These are phyloP conservation scores for Zalaria obscura DNA, from an alignment of 2,329 filamentous ascomycete species.

Conservation along the genomic window DNA sequence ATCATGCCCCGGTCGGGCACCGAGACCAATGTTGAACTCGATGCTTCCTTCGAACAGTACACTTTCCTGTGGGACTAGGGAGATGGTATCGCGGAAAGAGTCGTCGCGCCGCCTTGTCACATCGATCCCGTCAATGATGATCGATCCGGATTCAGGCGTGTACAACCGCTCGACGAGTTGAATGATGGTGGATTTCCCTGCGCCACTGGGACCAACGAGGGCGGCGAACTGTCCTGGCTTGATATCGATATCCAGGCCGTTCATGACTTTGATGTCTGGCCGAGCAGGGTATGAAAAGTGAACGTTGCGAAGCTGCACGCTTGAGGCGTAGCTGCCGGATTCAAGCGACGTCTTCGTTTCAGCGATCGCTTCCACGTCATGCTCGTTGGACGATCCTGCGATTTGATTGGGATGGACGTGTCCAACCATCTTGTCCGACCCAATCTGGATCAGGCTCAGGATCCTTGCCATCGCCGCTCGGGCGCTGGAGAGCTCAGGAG, in stretches of 20 bases:
- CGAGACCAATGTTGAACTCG: constrained; percentile 22
- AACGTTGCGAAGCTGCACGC: constrained; percentile 43
- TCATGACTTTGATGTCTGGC: constrained; percentile 42
- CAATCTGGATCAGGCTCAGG: constrained; percentile 25
- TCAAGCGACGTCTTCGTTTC: background rate
- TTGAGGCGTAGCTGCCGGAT: constrained; percentile 7
- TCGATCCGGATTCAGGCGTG: constrained; percentile 46
- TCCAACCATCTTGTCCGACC: constrained; percentile 9
- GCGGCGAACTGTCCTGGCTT: constrained; percentile 25
- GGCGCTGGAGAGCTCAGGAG: constrained; percentile 59
- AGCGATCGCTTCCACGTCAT: constrained; percentile 18
- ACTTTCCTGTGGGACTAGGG: constrained; percentile 33
- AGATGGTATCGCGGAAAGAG: constrained; percentile 27
- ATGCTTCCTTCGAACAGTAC: constrained; percentile 33
- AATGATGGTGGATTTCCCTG: constrained; percentile 26
- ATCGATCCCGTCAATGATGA: constrained; percentile 37
- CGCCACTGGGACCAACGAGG: constrained; percentile 26
- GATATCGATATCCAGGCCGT: constrained; percentile 17
- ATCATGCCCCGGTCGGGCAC: constrained; percentile 37
- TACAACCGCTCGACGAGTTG: constrained; percentile 37
- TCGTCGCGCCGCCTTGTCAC: constrained; percentile 21
- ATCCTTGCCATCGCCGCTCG: constrained; percentile 46
- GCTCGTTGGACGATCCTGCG: constrained; percentile 1
- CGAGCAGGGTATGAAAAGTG: constrained; percentile 53
- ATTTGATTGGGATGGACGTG: constrained; percentile 3